phyloP scores from a whole-genome alignment of 805 yeast species.

The Schizosaccharomyces lindneri region DNA sequence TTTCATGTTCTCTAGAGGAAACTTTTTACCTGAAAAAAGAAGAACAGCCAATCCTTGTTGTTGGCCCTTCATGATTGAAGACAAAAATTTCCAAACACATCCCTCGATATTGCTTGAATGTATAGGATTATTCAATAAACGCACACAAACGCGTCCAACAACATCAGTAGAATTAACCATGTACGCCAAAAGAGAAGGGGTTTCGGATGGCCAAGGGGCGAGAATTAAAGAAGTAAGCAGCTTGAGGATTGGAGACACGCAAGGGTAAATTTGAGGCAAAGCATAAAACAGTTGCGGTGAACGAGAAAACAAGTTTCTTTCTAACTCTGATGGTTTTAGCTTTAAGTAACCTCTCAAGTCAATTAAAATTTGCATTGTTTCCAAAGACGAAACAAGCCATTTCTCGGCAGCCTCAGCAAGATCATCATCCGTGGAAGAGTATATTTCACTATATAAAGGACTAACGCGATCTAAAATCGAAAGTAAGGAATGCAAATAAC shows the following conservation, averaged over 20 bases:
- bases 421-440: background rate
- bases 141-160: background rate
- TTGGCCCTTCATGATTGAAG: background rate
- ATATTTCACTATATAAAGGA: background rate
- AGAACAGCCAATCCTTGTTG: background rate
- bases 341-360: background rate
- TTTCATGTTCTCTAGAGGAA: background rate
- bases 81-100: background rate
- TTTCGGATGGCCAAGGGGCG: constrained; percentile 14
- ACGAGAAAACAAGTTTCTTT: background rate
- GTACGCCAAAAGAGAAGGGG: background rate
- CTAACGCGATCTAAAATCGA: background rate
- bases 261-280: background rate
- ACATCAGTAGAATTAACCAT: background rate
- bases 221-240: constrained; percentile 20
- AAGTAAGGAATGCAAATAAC: background rate
- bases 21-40: background rate
- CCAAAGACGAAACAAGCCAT: background rate
- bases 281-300: background rate
- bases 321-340: background rate
- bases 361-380: background rate
- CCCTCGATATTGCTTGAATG: background rate
- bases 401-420: background rate
- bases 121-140: background rate
- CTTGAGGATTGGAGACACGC: background rate